Evolutionary conservation across 305 asterid genomes (phyloP), one percentile per base, ranked within the genome.

Genomic region (Salvia sclarea): DNA sequence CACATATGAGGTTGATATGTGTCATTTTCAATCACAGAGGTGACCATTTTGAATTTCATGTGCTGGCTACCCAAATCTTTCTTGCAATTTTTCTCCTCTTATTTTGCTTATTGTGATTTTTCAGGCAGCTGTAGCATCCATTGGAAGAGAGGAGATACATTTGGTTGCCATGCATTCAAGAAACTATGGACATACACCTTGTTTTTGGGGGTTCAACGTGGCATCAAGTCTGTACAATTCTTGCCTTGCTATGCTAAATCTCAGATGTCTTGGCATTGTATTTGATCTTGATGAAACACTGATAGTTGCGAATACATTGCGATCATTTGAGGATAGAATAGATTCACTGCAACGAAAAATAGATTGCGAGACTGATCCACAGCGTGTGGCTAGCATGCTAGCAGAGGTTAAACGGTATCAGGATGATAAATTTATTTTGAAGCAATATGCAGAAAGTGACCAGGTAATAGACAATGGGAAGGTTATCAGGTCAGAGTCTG

Each of bases 261-360:
- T 87, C 68, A 85, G 98, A 82, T 93, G 98, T 76, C 97, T 93
- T 58, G 92, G 96, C 75, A 93, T 93, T 59, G 97, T 93, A 44
- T 93, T 93, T 79, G 98, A 93, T 84, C 96, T 93, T 52, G 98
- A 93, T 62, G 98, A 93, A 85, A 93, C 98, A 41, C 92, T 93
- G 54, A 82, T 93, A 66, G 98, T 93, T 49, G 98, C 98, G 57
- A 93, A 93, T 69, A 93, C 98, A 14, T 78, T 93, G 94, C 89
- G 97, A 6, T 93, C 98, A 5, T 93, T 93, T 75, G 98, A 93
- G 83, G 98, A 93, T 68, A 88, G 86, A 75, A 93, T 93, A 66
- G 97, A 88, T 57, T 86, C 89, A 52, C 66, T 93, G 78, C 97
- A 85, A 81, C 83, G 96, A 59, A 93, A 86, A 77, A 68, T 89